Base-by-base conservation (phyloP, 495 filamentous ascomycete species). In the Cenococcum geophilum region DNA sequence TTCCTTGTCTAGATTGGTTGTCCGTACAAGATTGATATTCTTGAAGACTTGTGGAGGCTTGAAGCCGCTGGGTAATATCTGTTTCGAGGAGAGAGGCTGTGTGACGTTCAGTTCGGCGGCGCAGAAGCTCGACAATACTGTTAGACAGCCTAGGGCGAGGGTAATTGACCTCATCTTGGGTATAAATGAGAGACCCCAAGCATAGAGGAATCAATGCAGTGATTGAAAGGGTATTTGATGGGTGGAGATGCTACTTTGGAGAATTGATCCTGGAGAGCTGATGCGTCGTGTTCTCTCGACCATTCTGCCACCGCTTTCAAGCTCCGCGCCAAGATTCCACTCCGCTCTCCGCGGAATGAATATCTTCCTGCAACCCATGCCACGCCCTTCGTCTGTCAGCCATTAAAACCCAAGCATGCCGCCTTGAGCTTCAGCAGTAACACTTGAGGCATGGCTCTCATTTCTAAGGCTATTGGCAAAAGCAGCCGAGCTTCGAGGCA, bases 1-100 rank as follows among this genome's bases (percentile, higher is more conserved):
- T 61, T 83, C 86, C 76, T 96, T 97, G 70, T 97, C 92, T 57
- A 97, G 74, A 68, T 95, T 96, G 67, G 91, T 86, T 58, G 88
- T 86, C 61, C 95, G 89, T 57, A 97, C 84, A 23, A 97, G 72
- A 74, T 97, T 97, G 65, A 81, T 79, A 74, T 97, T 95, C 74
- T 90, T 89, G 76, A 95, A 98, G 48, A 89, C 87, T 71, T 88
- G 88, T 14, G 91, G 85, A 40, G 92, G 92, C 74, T 83, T 91
- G 79, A 96, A 96, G 52, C 80, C 83, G 68, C 78, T 72, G 27
- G 87, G 82, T 18, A 91, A 82, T 63, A 80, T 76, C 61, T 80
- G 72, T 65, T 72, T 76, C 20, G 78, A 79, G n/a, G 71, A 68
- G 49, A 76, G 70, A 18, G 77, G 74, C 61, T 70, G 61, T 36